Percentiles rank a stretch among this genome's conserved stretches.
Evolutionary conservation across 129 eudicot species (phyloP).

Genomic region (Gnaphalium uliginosum): DNA sequence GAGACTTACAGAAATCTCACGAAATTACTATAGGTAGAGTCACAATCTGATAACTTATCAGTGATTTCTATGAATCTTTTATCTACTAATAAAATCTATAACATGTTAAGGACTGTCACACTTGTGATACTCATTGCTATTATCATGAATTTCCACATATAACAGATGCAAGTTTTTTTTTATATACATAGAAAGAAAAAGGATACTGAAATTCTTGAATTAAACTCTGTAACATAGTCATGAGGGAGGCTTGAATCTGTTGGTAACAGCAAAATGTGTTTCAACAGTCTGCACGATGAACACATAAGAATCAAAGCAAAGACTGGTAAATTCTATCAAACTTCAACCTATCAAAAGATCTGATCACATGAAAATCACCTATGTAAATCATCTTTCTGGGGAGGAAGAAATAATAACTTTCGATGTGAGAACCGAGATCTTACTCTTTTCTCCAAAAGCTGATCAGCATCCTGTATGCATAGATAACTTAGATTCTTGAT

Average conservation of each 20-base stretch:
- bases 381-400: constrained; percentile 70
- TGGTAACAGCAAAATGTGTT: constrained; percentile 71
- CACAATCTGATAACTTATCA: constrained; percentile 55
- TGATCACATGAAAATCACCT: constrained; percentile 43
- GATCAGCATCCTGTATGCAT: constrained; percentile 90
- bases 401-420: constrained; percentile 87
- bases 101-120: constrained; percentile 51
- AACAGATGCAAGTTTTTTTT: neutral
- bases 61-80: constrained; percentile 51
- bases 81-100: constrained; percentile 62
- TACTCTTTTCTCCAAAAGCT: constrained; percentile 93
- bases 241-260: constrained; percentile 68
- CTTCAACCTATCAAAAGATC: constrained; percentile 2
- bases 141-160: neutral
- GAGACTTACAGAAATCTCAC: constrained; percentile 71
- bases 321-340: constrained; percentile 9
- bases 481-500: neutral
- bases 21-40: constrained; percentile 61
- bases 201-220: constrained; percentile 78
- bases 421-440: constrained; percentile 94
- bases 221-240: constrained; percentile 58
- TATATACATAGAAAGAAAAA: constrained; percentile 18
- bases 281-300: constrained; percentile 52
- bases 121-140: constrained; percentile 11
- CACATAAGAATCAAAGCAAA: constrained; percentile 11